Evolutionary conservation across 352 stramenopile genomes (phyloP), one percentile per base, ranked within the genome.

Genomic region (Pythium insidiosum): DNA sequence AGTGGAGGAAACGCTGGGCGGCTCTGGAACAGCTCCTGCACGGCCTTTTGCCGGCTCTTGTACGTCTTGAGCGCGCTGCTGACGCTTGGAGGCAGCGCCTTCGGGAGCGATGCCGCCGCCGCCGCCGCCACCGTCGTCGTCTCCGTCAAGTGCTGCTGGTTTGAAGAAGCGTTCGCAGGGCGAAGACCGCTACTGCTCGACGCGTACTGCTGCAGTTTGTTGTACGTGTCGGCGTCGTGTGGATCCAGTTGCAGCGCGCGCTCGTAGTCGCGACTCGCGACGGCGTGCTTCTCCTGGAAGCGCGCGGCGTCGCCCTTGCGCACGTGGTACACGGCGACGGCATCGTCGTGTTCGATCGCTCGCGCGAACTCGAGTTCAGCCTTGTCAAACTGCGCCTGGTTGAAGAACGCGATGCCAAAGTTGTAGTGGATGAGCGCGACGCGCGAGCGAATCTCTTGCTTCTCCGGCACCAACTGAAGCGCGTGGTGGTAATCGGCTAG

Each of bases 361-460:
- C 53, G 56, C n/a, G 33, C 50, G 41, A 82, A 84, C 49, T 90
- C 81, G n/a, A 91, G 38, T 37, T 87, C 75, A 4, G 78, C 78
- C 41, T 76, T 82, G 35, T 84, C 60, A 28, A 91, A 93, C 38
- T 71, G 61, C 12, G 57, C 74, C 41, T 60, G 51, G 43, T 91
- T 91, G 58, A 91, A 88, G 5, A 88, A 50, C 23, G 88, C 63
- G 22, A 91, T 66, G 15, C 81, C 78, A 43, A 93, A 88, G 21
- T 86, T 68, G 47, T 88, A 93, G 47, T 88, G 78, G 23, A 93
- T 73, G 26, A 89, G 57, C 6, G 69, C 73, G 4, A 91, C 63
- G 9, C 78, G 67, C 7, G 78, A 70, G 21, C 73, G 58, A 15
- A 89, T 65, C 2, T 67, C 66, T n/a, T 54, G 50, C 30, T 56